A percentile compares a stretch with the other conserved stretches of the same genome.
Evolutionary conservation across 345 rosid genomes (phyloP).

Genomic region (Lumnitzera littorea): DNA sequence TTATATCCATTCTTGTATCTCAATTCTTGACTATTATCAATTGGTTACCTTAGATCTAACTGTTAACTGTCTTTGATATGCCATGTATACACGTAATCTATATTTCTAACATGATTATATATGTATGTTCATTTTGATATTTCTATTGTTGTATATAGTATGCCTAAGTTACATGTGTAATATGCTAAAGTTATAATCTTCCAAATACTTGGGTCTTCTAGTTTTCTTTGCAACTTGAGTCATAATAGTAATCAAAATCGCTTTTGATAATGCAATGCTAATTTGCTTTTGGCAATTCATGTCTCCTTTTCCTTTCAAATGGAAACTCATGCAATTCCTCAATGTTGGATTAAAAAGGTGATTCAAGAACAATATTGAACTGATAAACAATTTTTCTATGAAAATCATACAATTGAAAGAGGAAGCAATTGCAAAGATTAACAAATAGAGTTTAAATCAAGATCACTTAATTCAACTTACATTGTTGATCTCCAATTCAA

Average conservation of each 20-base stretch:
- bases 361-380: conserved; percentile 19
- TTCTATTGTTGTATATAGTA: too few relatives aligned
- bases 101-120: too few relatives aligned
- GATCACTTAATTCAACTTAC: conserved; percentile 45
- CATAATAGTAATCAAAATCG: not conserved
- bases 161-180: too few relatives aligned
- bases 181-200: too few relatives aligned
- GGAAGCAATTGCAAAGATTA: not conserved
- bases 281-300: conserved; percentile 27
- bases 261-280: conserved; percentile 35
- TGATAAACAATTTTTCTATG: conserved; percentile 9
- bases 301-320: conserved; percentile 25
- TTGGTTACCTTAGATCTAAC: too few relatives aligned
- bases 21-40: too few relatives aligned
- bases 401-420: conserved; percentile 10
- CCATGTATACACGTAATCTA: too few relatives aligned
- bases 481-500: conserved; percentile 15
- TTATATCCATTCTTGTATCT: too few relatives aligned
- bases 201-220: too few relatives aligned
- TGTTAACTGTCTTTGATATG: too few relatives aligned
- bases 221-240: too few relatives aligned
- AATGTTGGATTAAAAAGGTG: conserved; percentile 35
- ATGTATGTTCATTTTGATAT: too few relatives aligned
- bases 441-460: conserved; percentile 2
- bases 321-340: conserved; percentile 38